These are phyloP conservation scores for Suhomyces kunorum DNA, from an alignment of 1,139 yeast genomes.

Conservation along the genomic window DNA sequence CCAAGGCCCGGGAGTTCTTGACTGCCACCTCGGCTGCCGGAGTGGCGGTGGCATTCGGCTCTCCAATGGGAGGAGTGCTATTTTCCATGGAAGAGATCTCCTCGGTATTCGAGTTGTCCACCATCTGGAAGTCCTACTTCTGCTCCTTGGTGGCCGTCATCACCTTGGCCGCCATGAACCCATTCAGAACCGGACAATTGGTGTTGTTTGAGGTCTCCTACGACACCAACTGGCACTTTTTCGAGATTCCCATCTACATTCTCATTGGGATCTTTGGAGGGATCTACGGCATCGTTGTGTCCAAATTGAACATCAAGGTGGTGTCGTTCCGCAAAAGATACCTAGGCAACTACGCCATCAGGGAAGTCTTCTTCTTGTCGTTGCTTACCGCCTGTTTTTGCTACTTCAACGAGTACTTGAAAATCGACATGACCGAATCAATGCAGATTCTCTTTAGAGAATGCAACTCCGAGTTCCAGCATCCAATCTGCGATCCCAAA, in stretches of 20 bases:
- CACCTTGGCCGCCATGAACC: conserved; percentile 73
- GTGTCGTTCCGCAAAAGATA: conserved; percentile 78
- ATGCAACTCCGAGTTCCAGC: conserved; percentile 54
- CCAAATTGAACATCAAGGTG: conserved; percentile 73
- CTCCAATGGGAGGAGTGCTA: conserved; percentile 73
- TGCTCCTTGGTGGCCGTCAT: conserved; percentile 89
- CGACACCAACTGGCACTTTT: conserved; percentile 82
- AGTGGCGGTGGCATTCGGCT: conserved; percentile 73
- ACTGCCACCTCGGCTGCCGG: conserved; percentile 70
- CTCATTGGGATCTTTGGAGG: conserved; percentile 91
- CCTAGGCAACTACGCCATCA: conserved; percentile 56
- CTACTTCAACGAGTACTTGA: conserved; percentile 78
- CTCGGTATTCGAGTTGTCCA: conserved; percentile 67
- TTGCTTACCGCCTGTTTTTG: conserved; percentile 73
- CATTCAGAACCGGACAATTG: conserved; percentile 91
- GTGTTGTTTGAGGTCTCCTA: conserved; percentile 88
- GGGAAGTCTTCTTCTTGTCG: conserved; percentile 72
- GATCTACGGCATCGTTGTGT: conserved; percentile 78
- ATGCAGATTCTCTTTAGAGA: conserved; percentile 90
- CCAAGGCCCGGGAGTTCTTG: conserved; percentile 55
- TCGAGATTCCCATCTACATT: conserved; percentile 80
- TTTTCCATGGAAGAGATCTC: conserved; percentile 77
- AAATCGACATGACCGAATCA: conserved; percentile 90
- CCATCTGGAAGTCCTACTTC: conserved; percentile 90
- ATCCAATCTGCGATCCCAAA: conserved; percentile 51